phyloP scores from a whole-genome alignment of 306 rosid species.

The Cucurbita argyrosperma region DNA sequence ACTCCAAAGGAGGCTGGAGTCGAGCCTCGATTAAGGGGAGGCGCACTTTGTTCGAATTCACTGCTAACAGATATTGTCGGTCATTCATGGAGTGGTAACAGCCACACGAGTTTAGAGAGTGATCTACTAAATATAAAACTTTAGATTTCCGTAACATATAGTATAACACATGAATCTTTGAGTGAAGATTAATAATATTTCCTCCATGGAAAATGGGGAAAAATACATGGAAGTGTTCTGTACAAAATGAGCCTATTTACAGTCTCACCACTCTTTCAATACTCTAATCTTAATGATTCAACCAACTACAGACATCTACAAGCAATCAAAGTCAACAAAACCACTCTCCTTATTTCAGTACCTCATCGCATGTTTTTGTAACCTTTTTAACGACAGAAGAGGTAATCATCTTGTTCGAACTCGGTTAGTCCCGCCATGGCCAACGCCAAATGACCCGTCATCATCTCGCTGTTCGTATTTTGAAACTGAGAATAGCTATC shows the following conservation, averaged over 20 bases:
- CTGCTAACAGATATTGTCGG: too few relatives aligned
- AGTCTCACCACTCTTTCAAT: constrained; percentile 15
- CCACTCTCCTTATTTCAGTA: neutral
- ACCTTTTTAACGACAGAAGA: constrained; percentile 29
- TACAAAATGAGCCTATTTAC: constrained; percentile 49
- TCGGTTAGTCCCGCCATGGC: constrained; percentile 93
- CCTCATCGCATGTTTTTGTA: neutral
- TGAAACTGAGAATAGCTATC: constrained; percentile 65
- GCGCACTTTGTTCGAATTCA: too few relatives aligned
- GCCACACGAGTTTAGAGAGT: too few relatives aligned
- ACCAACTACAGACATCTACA: neutral
- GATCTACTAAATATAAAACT: too few relatives aligned
- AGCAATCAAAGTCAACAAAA: neutral
- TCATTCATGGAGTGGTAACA: too few relatives aligned
- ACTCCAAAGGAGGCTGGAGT: too few relatives aligned
- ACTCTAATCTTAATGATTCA: constrained; percentile 6
- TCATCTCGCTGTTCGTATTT: constrained; percentile 56
- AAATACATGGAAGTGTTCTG: constrained; percentile 23
- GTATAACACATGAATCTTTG: neutral
- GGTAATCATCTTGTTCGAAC: constrained; percentile 72
- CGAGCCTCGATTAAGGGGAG: too few relatives aligned
- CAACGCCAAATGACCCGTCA: constrained; percentile 76
- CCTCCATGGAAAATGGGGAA: constrained; percentile 16
- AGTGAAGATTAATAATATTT: constrained; percentile 23
- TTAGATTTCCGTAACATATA: neutral